phyloP scores from a whole-genome alignment of 2,329 filamentous ascomycete species.

The Colletotrichum sublineola region DNA sequence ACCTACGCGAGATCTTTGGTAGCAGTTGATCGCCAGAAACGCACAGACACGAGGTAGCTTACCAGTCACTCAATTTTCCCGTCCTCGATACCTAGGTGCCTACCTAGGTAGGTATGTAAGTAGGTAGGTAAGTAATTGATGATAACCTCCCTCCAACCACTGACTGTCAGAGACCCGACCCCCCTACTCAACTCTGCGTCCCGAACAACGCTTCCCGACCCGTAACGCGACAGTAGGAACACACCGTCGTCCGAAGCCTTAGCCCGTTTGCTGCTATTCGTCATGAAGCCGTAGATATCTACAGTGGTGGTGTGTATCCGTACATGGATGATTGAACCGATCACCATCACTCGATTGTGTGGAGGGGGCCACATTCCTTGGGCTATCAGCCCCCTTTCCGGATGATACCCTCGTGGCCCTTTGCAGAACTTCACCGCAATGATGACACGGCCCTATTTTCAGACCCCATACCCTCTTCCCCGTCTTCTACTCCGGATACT shows the following conservation, averaged over 20 bases:
- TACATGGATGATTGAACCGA: slow-evolving; percentile 5
- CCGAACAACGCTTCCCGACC: too few species aligned
- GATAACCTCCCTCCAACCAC: neutral
- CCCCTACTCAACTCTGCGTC: too few species aligned
- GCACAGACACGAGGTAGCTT: neutral
- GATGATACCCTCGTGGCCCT: slow-evolving; percentile 3
- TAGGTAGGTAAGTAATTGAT: neutral
- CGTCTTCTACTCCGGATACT: neutral
- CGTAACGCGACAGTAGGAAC: too few species aligned
- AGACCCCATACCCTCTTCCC: neutral
- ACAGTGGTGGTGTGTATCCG: neutral
- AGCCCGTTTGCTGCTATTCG: too few species aligned
- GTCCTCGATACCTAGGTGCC: neutral
- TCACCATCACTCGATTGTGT: neutral
- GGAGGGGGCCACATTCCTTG: slow-evolving; percentile 17
- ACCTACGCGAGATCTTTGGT: neutral
- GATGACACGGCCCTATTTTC: slow-evolving; percentile 23
- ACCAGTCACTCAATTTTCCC: neutral
- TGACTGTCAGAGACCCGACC: too few species aligned
- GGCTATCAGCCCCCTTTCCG: neutral
- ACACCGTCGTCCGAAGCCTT: neutral
- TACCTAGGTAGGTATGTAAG: too few species aligned
- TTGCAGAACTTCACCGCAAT: slow-evolving; percentile 31
- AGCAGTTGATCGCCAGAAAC: neutral
- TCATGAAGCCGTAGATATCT: neutral